phyloP scores from a whole-genome alignment of 352 stramenopile species.

The Detonula confervacea region DNA sequence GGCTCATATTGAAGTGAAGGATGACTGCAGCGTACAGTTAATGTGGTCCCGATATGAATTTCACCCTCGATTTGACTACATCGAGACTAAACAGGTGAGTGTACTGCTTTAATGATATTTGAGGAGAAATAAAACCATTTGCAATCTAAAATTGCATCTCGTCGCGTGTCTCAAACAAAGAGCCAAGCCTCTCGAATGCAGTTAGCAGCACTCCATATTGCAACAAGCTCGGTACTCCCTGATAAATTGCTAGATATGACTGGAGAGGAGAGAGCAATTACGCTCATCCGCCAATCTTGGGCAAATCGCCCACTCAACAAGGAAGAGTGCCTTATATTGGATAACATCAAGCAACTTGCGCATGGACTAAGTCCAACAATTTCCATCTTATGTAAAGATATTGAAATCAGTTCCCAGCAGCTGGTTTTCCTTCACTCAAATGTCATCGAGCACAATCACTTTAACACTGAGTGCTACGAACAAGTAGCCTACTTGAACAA shows the following conservation, averaged over 20 bases:
- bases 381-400: constrained; percentile 44
- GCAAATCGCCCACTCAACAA: constrained; percentile 19
- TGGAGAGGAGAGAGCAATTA: constrained; percentile 49
- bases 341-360: constrained; percentile 51
- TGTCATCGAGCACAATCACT: background rate
- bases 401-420: constrained; percentile 39
- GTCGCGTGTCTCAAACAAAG: constrained; percentile 4
- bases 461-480: constrained; percentile 24
- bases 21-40: constrained; percentile 22
- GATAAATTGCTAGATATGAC: constrained; percentile 49
- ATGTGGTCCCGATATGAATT: constrained; percentile 43
- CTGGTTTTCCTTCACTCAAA: constrained; percentile 40
- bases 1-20: constrained; percentile 24
- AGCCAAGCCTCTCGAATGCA: constrained; percentile 44
- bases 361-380: constrained; percentile 37
- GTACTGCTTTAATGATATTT: background rate
- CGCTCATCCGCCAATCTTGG: constrained; percentile 39
- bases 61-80: constrained; percentile 44
- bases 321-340: constrained; percentile 25
- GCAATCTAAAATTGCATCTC: background rate
- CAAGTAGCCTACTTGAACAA: constrained; percentile 46
- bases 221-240: constrained; percentile 38
- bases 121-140: too few species aligned
- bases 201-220: constrained; percentile 51
- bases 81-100: constrained; percentile 44